Conservation (phyloP, 208 protist species). For the Acanthamoeba triangularis region DNA sequence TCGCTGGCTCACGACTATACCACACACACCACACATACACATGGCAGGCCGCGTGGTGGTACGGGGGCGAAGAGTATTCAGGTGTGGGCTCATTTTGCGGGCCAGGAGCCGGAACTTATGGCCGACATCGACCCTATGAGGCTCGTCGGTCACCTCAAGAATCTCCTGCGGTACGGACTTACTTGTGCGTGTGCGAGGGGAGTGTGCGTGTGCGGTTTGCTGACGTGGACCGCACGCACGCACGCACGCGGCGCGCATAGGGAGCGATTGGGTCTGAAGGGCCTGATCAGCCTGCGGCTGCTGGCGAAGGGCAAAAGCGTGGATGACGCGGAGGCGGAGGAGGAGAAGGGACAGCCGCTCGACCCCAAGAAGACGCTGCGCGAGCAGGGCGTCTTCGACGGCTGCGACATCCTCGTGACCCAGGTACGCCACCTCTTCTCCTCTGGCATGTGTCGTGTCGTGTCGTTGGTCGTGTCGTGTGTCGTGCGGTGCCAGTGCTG, state of each 20-base stretch:
- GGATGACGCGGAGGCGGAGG: background rate
- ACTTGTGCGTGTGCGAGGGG: background rate
- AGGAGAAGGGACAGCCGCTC: background rate
- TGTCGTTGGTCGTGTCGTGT: background rate
- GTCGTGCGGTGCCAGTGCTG: background rate
- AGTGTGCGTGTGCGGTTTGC: background rate
- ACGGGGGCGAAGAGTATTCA: background rate
- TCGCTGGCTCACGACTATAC: background rate
- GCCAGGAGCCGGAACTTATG: slow-evolving; percentile 11
- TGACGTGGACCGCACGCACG: background rate
- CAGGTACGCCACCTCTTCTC: background rate
- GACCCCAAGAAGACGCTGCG: slow-evolving; percentile 52
- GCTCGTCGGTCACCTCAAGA: background rate
- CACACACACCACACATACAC: background rate
- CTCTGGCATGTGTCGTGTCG: background rate
- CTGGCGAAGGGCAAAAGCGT: background rate
- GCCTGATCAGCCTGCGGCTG: slow-evolving; percentile 43
- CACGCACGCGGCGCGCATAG: background rate
- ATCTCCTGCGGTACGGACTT: background rate
- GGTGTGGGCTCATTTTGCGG: slow-evolving; percentile 10
- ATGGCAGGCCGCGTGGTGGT: background rate
- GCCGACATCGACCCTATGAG: background rate
- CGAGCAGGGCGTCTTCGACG: slow-evolving; percentile 25
- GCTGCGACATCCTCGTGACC: slow-evolving; percentile 9
- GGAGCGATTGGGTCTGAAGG: slow-evolving; percentile 17